Base-by-base conservation (phyloP, 2,329 filamentous ascomycete species). In the Paraphoma chrysanthemicola region DNA sequence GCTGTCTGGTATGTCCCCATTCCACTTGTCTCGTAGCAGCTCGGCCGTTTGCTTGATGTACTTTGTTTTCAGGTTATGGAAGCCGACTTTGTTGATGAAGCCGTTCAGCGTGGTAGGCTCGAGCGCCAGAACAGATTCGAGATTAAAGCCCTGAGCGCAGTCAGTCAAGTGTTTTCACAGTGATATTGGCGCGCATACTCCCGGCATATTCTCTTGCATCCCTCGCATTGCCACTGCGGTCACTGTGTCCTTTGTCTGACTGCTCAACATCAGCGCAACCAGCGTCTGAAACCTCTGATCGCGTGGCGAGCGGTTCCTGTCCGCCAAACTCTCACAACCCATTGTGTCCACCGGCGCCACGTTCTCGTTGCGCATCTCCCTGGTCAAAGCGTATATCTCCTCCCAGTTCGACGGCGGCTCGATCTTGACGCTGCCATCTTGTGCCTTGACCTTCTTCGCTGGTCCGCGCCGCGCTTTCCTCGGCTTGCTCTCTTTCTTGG, bases 41-140 rank as follows among this genome's bases (percentile, higher is more conserved):
- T 84, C 79, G 3, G 92, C 92, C 0, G 90, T 83, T 54, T 87
- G 83, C 75, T 95, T 92, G 72, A 96, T 89, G 73, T 87, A 90
- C 78, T 88, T 90, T 2, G 93, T 95, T 80, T 97, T 97, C 78
- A 93, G 93, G 72, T 96, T 97, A 80, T 97, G 93, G 75, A 97
- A 97, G 28, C 93, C 93, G 41, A 97, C 93, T 64, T 90, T 88
- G 74, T 86, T 84, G 62, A 97, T 97, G 64, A 96, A 80, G 67
- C 87, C 80, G 73, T 96, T 94, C 23, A 91, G 81, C 12, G 80
- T 75, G 1, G 80, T 80, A 1, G 91, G 86, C 4, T 89, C 83
- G 29, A 93, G 88, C 2, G 87, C 86, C 10, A 97, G 82, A 54
- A 97, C 84, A 59, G 93, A 92, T 59, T 91, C 85, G 48, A 97